Conservation (phyloP, 2,329 filamentous ascomycete genomes). For the Diaporthe humulicola region DNA sequence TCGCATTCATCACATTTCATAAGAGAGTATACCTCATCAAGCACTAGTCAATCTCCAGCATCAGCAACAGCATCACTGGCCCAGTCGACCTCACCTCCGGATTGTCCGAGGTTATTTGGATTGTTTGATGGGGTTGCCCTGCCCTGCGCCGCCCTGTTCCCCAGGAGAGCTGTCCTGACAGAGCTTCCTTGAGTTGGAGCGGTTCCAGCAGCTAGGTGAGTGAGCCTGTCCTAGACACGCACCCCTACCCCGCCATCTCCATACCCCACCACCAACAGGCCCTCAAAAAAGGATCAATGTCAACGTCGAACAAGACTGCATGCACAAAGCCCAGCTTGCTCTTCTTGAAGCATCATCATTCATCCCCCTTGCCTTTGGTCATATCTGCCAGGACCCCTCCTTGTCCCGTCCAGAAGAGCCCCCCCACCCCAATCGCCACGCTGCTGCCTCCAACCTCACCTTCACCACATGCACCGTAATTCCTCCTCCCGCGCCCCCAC, state of each 20-base stretch:
- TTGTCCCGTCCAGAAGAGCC: background rate
- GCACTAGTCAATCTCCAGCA: background rate
- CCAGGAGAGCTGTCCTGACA: slow-evolving; percentile 4
- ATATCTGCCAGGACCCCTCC: slow-evolving; percentile 2
- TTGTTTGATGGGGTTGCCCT: slow-evolving; percentile 4
- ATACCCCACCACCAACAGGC: slow-evolving; percentile 29
- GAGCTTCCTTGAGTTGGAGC: background rate
- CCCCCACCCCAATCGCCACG: background rate
- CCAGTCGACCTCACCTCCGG: background rate
- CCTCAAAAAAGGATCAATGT: slow-evolving; percentile 4
- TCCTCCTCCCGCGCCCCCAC: slow-evolving; percentile 20
- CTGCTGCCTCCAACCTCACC: slow-evolving; percentile 8
- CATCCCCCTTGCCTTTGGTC: background rate
- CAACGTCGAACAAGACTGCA: slow-evolving; percentile 15
- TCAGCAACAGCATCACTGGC: background rate
- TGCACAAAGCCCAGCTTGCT: slow-evolving; percentile 25
- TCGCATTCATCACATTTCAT: slow-evolving; percentile 12
- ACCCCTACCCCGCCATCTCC: slow-evolving; percentile 33
- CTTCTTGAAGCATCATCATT: slow-evolving; percentile 17
- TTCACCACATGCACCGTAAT: slow-evolving; percentile 11
- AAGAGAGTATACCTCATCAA: slow-evolving; percentile 17
- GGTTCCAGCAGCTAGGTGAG: slow-evolving; percentile 17
- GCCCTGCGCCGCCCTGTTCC: background rate
- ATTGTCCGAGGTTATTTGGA: background rate
- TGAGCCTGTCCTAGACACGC: slow-evolving; percentile 32